These are phyloP conservation scores for Neodidymelliopsis sp. DNA, from an alignment of 2,329 filamentous ascomycete species.

Conservation along the genomic window DNA sequence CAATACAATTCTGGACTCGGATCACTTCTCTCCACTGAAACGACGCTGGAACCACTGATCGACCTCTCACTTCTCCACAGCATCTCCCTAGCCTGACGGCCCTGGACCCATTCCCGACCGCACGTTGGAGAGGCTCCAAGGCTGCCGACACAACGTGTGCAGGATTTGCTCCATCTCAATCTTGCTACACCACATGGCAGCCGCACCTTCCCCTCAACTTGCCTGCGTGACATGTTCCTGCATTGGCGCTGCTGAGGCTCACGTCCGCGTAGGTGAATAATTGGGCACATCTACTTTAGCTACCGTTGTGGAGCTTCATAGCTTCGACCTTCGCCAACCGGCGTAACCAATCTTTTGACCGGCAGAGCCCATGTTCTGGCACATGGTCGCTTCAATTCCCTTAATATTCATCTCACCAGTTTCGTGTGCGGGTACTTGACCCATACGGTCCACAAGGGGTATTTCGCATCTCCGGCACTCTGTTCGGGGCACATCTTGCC, in stretches of 20 bases:
- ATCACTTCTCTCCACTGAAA: conserved; percentile 1
- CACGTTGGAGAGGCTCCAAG: not conserved
- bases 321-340: conserved; percentile 2
- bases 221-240: conserved; percentile 10
- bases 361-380: not conserved
- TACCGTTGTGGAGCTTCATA: conserved; percentile 17
- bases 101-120: conserved; percentile 4
- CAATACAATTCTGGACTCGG: not conserved
- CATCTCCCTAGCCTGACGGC: conserved; percentile 1
- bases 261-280: conserved; percentile 2
- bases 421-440: not conserved
- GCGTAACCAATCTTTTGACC: conserved; percentile 2
- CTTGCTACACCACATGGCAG: conserved; percentile 2
- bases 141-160: conserved; percentile 2
- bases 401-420: not conserved
- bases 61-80: conserved; percentile 12
- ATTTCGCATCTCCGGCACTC: not conserved
- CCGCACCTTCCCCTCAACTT: conserved; percentile 11
- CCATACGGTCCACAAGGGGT: not conserved
- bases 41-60: conserved; percentile 5
- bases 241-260: conserved; percentile 7
- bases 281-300: conserved; percentile 8
- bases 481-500: not conserved
- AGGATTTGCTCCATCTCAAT: not conserved
- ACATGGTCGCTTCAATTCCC: not conserved